Base-by-base conservation (phyloP, 2,329 filamentous ascomycete species). In the Zasmidium angulare region DNA sequence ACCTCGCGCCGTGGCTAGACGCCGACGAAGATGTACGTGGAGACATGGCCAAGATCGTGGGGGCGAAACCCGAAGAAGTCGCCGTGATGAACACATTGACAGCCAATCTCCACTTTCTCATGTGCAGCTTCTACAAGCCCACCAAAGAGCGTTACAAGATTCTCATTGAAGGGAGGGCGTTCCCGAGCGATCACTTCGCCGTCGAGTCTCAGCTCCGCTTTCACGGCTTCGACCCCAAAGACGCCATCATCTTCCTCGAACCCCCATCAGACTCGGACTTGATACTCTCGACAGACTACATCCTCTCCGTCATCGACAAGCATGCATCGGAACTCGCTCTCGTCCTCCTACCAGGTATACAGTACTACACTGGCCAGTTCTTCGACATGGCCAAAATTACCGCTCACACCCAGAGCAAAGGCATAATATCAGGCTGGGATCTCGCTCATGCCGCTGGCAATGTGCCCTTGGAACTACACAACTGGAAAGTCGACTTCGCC, bases 401-500 rank as follows among this genome's bases (percentile, higher is more conserved):
- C 0, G 82, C 82, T 1, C 83, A 93, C 75, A 92, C 92, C 0
- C 88, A 88, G 64, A 80, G 79, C 0, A 84, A 85, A 64, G 89
- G 87, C 53, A 86, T 96, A 47, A 74, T 86, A 1, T 86, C 95
- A 3, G 91, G 91, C 23, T 96, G 91, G 91, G 92, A 96, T 72
- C 86, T 95, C 23, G 92, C 92, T 0, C 91, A 96, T 73, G 90
- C 91, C 0, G 89, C 85, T 21, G 92, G 92, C 29, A 96, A 96
- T 70, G 89, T 96, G 1, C 86, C 89, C 46, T 76, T 96, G 19
- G 77, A 81, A 59, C 81, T 96, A 20, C 91, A 96, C 74, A 90
- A 93, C 68, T 96, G 92, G 92, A 83, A 89, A 66, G 91, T 96
- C 31, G 92, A 96, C 74, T 96, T 96, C 69, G 92, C 93, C 17